Evolutionary conservation across 2,329 filamentous ascomycete genomes (phyloP), one percentile per base, ranked within the genome.

Genomic region (Pseudogymnoascus sp.): DNA sequence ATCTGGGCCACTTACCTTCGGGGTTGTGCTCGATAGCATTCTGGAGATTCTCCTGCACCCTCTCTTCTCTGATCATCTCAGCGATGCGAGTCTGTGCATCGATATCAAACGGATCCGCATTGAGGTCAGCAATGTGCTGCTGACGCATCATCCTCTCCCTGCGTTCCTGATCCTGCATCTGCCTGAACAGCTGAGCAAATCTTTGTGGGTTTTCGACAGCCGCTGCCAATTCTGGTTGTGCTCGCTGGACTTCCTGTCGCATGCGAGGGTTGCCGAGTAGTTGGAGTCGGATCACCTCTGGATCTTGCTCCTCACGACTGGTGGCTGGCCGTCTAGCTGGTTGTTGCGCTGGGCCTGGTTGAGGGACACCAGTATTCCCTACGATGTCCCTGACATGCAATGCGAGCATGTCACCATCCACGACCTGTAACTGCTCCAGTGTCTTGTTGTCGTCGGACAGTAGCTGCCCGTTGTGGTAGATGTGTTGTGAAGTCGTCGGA

Each of bases 1-100:
- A 36, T 21, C n/a, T 9, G 25, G 64, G 42, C 14, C 42, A 77
- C 83, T 70, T 78, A 96, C 93, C 93, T 84, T 97, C 95, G 0
- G 95, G 95, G 72, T 96, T 96, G 77, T 97, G 88, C 77, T 97
- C 93, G 83, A 97, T 93, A 43, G 95, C 95, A 77, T 93, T 95
- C 73, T 97, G 92, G 65, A 97, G 77, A 72, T 99, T 99, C 77
- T 97, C 92, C 76, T 93, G 92, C 53, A 99, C 93, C 14, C 88
- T 84, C 77, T 97, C 90, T 76, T 97, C 90, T 63, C 95, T 88
- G 72, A 99, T 99, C 77, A 97, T 96, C 77, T 99, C 95, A 73
- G 95, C 93, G 66, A 99, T 99, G 77, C 88, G 91, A 56, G 83
- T 83, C 77, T 99, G 95, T 7, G 93, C 91, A 67, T 97, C 93